A percentile compares a stretch with the other conserved stretches of the same genome.
Evolutionary conservation across 257 asterid species (phyloP).

Genomic region (Coffea eugenioides): DNA sequence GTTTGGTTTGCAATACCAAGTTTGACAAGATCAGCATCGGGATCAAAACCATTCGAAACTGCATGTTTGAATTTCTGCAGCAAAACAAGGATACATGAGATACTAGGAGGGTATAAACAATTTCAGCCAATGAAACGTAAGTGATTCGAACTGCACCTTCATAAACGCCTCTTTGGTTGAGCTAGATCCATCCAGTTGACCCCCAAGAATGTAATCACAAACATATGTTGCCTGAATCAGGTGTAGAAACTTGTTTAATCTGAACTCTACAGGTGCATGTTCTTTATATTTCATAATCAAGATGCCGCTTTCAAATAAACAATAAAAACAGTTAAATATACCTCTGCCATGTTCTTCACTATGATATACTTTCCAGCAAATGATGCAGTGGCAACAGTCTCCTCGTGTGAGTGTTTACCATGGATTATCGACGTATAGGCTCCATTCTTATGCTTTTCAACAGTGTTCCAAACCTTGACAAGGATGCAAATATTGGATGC

Average conservation of each 20-base stretch:
- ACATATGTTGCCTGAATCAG: conserved; percentile 81
- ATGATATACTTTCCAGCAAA: conserved; percentile 88
- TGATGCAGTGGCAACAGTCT: conserved; percentile 97
- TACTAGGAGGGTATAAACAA: conserved; percentile 18
- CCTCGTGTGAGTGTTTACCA: conserved; percentile 91
- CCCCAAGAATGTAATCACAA: conserved; percentile 89
- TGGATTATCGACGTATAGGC: conserved; percentile 92
- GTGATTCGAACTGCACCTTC: conserved; percentile 50
- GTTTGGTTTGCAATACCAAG: conserved; percentile 99
- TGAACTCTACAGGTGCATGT: background rate
- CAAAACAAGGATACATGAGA: conserved; percentile 21
- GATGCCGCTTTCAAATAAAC: background rate
- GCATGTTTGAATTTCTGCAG: conserved; percentile 87
- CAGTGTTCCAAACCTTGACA: conserved; percentile 81
- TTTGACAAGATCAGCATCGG: conserved; percentile 77
- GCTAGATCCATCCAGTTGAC: conserved; percentile 94
- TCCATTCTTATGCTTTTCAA: conserved; percentile 97
- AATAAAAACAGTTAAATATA: conserved; percentile 18
- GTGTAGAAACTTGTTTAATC: conserved; percentile 7
- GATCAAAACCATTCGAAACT: conserved; percentile 86
- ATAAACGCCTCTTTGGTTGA: conserved; percentile 91
- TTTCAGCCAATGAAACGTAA: background rate
- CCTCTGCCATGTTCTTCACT: conserved; percentile 94
- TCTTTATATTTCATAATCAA: background rate
- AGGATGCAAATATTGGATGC: background rate